Evolutionary conservation across 352 stramenopile genomes (phyloP).

Genomic region (Aphanomyces cochlioides): DNA sequence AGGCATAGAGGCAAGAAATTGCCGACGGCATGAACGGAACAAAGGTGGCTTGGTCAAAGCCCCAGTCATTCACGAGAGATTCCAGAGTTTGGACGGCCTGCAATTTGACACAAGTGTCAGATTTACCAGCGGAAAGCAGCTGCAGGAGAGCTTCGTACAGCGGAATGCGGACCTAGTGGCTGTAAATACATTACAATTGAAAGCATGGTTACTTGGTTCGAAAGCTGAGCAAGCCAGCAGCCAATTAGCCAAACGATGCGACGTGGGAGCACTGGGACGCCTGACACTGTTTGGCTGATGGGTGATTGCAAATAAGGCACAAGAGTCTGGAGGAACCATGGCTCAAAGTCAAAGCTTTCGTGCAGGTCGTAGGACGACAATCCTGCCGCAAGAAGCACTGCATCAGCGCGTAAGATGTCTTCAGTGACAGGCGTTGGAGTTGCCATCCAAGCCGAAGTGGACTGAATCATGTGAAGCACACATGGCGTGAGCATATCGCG

Average conservation of each 20-base stretch:
- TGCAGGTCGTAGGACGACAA: slow-evolving; percentile 84
- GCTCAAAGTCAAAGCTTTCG: slow-evolving; percentile 84
- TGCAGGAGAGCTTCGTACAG: slow-evolving; percentile 73
- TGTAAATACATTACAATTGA: too few species aligned
- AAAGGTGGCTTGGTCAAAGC: slow-evolving; percentile 71
- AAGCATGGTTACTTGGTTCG: slow-evolving; percentile 29
- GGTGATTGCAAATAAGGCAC: slow-evolving; percentile 55
- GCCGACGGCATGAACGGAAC: slow-evolving; percentile 56
- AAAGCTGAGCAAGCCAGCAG: slow-evolving; percentile 82
- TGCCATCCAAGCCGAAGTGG: slow-evolving; percentile 47
- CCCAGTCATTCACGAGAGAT: slow-evolving; percentile 77
- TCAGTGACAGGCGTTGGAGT: slow-evolving; percentile 5
- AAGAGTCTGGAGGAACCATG: slow-evolving; percentile 71
- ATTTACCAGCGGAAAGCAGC: slow-evolving; percentile 35
- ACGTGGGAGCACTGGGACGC: slow-evolving; percentile 62
- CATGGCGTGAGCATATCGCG: slow-evolving; percentile 59
- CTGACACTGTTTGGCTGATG: slow-evolving; percentile 34
- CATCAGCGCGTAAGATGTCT: slow-evolving; percentile 62
- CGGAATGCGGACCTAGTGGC: slow-evolving; percentile 44
- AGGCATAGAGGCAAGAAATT: slow-evolving; percentile 58
- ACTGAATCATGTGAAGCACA: slow-evolving; percentile 62
- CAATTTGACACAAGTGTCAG: slow-evolving; percentile 61
- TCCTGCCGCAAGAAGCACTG: slow-evolving; percentile 74
- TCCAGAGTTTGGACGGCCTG: slow-evolving; percentile 74
- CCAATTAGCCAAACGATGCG: slow-evolving; percentile 84